Evolutionary conservation across 306 rosid species (phyloP).

Genomic region (Arachis stenosperma): DNA sequence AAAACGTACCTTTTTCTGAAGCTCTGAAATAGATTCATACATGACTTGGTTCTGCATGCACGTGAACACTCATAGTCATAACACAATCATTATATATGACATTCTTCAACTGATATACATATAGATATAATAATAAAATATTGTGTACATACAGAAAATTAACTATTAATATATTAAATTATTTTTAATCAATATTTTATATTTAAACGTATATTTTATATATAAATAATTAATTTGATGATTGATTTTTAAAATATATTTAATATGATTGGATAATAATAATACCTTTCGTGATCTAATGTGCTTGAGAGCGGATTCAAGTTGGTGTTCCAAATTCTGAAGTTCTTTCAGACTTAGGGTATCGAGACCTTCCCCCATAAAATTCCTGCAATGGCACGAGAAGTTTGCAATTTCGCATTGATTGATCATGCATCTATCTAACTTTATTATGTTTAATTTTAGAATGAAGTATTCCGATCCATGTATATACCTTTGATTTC

Average conservation of each 20-base stretch:
- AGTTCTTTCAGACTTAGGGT: slow-evolving; percentile 68
- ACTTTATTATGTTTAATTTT: too few species aligned
- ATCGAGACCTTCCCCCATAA: slow-evolving; percentile 78
- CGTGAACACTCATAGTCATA: slow-evolving; percentile 6
- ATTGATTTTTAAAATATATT: too few species aligned
- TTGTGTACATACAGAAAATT: too few species aligned
- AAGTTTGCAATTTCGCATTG: not conserved
- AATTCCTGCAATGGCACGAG: slow-evolving; percentile 58
- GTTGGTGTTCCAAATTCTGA: slow-evolving; percentile 86
- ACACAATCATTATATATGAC: too few species aligned
- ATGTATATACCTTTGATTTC: slow-evolving; percentile 57
- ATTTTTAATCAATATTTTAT: too few species aligned
- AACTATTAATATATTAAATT: too few species aligned
- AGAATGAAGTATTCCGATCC: too few species aligned
- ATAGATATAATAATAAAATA: too few species aligned
- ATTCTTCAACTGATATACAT: too few species aligned
- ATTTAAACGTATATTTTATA: too few species aligned
- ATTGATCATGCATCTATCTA: too few species aligned
- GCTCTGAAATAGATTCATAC: slow-evolving; percentile 79
- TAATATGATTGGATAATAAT: not conserved
- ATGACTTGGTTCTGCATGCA: slow-evolving; percentile 74
- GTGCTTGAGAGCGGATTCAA: slow-evolving; percentile 80
- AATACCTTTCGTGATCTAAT: slow-evolving; percentile 76
- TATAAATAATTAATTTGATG: too few species aligned
- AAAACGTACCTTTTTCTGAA: slow-evolving; percentile 71